Percentiles rank a stretch among this genome's conserved stretches.
Evolutionary conservation across 208 protist genomes (phyloP).

Genomic region (Wallacemonas collosoma): DNA sequence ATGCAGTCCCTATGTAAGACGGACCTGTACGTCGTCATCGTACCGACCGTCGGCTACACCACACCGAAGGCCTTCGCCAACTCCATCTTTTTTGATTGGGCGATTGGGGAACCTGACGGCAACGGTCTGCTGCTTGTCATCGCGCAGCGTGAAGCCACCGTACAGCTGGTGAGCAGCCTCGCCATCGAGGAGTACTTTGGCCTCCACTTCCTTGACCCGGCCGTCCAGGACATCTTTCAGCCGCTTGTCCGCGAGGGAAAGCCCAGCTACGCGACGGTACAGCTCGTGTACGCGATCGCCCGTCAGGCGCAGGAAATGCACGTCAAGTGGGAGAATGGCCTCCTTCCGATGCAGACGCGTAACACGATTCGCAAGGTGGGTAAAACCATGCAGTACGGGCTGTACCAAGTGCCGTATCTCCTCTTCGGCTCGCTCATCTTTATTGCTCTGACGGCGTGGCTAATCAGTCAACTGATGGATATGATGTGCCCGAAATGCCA

Average conservation of each 20-base stretch:
- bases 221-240: slow-evolving; percentile 79
- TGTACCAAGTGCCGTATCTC: slow-evolving; percentile 63
- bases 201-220: slow-evolving; percentile 61
- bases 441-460: slow-evolving; percentile 51
- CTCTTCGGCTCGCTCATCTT: slow-evolving; percentile 63
- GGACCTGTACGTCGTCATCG: slow-evolving; percentile 84
- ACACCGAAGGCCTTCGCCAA: slow-evolving; percentile 79
- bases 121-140: slow-evolving; percentile 85
- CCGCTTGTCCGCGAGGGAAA: slow-evolving; percentile 79
- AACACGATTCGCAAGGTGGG: slow-evolving; percentile 70
- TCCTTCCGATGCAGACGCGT: slow-evolving; percentile 62
- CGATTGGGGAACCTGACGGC: slow-evolving; percentile 68
- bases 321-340: slow-evolving; percentile 50
- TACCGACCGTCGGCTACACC: slow-evolving; percentile 86
- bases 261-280: slow-evolving; percentile 78
- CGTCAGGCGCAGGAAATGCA: slow-evolving; percentile 86
- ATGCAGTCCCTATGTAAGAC: slow-evolving; percentile 85
- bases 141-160: slow-evolving; percentile 77
- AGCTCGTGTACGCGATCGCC: slow-evolving; percentile 88
- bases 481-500: slow-evolving; percentile 77
- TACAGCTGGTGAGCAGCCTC: slow-evolving; percentile 74
- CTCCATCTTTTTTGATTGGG: slow-evolving; percentile 88
- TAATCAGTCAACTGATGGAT: slow-evolving; percentile 75
- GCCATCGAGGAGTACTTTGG: slow-evolving; percentile 87
- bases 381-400: slow-evolving; percentile 65